Evolutionary conservation across 2,329 filamentous ascomycete genomes (phyloP), one percentile per base, ranked within the genome.

Genomic region (Colletotrichum australisinense): DNA sequence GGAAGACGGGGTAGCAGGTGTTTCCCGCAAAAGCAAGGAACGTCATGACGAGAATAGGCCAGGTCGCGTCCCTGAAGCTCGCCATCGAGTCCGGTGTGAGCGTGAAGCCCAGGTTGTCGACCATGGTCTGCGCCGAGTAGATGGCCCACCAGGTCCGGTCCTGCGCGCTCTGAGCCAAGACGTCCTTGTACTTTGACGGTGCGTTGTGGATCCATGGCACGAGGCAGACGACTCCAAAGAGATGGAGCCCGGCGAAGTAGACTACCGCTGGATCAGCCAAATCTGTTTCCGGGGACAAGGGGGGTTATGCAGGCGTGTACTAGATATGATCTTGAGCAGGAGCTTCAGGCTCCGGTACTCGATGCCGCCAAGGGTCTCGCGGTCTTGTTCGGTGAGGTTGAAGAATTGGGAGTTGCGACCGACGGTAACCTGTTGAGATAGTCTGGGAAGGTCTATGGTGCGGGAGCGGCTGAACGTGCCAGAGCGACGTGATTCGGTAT

Each of bases 1-100:
- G 83, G 65, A 91, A 84, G 24, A 90, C 81, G 0, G 90, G 91
- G 70, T 91, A 93, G 59, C 84, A 85, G 0, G 88, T 90, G 66
- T 89, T 88, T 2, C 88, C 88, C 0, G 86, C 85, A 7, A 89
- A 83, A 3, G 87, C 87, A 2, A 89, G 76, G 16, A 86, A 80
- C 4, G 82, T 83, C 80, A 89, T 86, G 62, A 88, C 78, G 66
- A 89, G 76, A 69, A 89, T 81, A 2, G 81, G 82, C 73, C 79
- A 83, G 1, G 78, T 80, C 0, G 86, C 85, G 53, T 85, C 83
- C 59, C 81, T 83, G 75, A 89, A 89, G 1, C 80, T 80, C 11
- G 87, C 78, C 86, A 89, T 88, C 2, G 87, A 89, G 66, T 89
- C 86, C 0, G 88, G 87, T 0, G 88, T 88, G 9, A 90, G 81